Evolutionary conservation across 2,329 filamentous ascomycete genomes (phyloP).

Genomic region (Cercospora beticola): DNA sequence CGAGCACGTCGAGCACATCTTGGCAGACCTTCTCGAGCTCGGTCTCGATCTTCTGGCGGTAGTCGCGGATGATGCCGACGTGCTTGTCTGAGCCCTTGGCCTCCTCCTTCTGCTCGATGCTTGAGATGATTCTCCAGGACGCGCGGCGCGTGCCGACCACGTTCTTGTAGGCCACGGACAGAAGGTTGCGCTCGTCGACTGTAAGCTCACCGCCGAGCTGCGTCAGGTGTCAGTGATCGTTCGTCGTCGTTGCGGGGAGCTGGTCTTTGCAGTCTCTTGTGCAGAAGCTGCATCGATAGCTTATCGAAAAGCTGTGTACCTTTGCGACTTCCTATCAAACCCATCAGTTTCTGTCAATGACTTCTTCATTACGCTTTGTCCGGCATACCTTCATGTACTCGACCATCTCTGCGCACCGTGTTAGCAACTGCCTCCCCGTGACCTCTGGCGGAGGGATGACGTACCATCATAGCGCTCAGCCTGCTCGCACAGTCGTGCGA

Average conservation of each 20-base stretch:
- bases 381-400: slow-evolving; percentile 89
- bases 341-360: slow-evolving; percentile 36
- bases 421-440: slow-evolving; percentile 27
- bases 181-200: slow-evolving; percentile 79
- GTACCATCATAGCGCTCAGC: slow-evolving; percentile 98
- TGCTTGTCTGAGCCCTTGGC: slow-evolving; percentile 97
- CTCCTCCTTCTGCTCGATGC: slow-evolving; percentile 99
- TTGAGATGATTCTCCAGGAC: slow-evolving; percentile 99
- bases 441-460: slow-evolving; percentile 34
- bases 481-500: slow-evolving; percentile 99
- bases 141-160: slow-evolving; percentile 97
- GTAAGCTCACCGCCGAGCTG: slow-evolving; percentile 67
- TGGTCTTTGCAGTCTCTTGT: slow-evolving; percentile 21
- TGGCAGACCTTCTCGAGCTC: slow-evolving; percentile 98
- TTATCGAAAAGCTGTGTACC: slow-evolving; percentile 50
- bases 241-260: background rate
- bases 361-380: background rate
- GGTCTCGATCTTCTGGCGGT: slow-evolving; percentile 96
- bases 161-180: slow-evolving; percentile 99
- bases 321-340: slow-evolving; percentile 82
- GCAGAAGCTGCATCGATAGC: slow-evolving; percentile 11
- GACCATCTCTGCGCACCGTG: slow-evolving; percentile 72
- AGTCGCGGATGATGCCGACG: slow-evolving; percentile 89
- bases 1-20: slow-evolving; percentile 93
- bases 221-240: slow-evolving; percentile 18